Conservation (phyloP, 768 basidiomycete genomes). For the Epithele typhae region DNA sequence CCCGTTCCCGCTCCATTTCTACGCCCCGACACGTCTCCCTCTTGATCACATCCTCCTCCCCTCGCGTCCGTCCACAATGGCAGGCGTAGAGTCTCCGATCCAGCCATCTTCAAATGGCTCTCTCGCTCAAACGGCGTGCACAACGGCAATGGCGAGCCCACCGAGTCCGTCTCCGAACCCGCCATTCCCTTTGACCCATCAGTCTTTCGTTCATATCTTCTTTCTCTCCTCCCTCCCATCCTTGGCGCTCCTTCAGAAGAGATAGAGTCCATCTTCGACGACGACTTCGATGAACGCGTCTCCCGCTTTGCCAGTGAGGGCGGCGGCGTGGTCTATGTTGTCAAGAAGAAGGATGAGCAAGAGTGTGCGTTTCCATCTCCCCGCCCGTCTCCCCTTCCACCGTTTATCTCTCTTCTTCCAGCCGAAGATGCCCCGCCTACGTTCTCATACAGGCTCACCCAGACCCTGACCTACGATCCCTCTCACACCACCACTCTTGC, state of each 20-base stretch:
- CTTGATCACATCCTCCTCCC: neutral
- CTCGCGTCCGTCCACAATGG: slow-evolving; percentile 6
- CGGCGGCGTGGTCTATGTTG: slow-evolving; percentile 76
- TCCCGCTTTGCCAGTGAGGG: slow-evolving; percentile 71
- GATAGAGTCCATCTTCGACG: slow-evolving; percentile 64
- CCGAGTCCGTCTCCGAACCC: slow-evolving; percentile 31
- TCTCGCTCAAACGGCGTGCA: slow-evolving; percentile 14
- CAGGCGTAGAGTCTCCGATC: slow-evolving; percentile 11
- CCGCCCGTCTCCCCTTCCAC: neutral
- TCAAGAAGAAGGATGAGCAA: slow-evolving; percentile 69
- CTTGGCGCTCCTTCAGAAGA: slow-evolving; percentile 70
- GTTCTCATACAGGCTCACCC: slow-evolving; percentile 62
- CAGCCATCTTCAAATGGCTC: slow-evolving; percentile 16
- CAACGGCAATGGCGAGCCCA: slow-evolving; percentile 18
- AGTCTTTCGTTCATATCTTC: slow-evolving; percentile 67
- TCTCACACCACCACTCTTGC: slow-evolving; percentile 84
- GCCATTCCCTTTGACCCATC: slow-evolving; percentile 59
- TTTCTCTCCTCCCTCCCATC: slow-evolving; percentile 71
- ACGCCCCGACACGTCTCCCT: too few relatives aligned
- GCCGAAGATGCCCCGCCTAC: slow-evolving; percentile 58
- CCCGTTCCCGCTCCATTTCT: too few relatives aligned
- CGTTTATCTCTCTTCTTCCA: slow-evolving; percentile 26
- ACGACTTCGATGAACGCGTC: slow-evolving; percentile 71
- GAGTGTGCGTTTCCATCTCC: slow-evolving; percentile 50
- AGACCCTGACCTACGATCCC: slow-evolving; percentile 75